Percentiles rank a stretch among this genome's conserved stretches.
Evolutionary conservation across 306 rosid species (phyloP).

Genomic region (Clitoria ternatea): DNA sequence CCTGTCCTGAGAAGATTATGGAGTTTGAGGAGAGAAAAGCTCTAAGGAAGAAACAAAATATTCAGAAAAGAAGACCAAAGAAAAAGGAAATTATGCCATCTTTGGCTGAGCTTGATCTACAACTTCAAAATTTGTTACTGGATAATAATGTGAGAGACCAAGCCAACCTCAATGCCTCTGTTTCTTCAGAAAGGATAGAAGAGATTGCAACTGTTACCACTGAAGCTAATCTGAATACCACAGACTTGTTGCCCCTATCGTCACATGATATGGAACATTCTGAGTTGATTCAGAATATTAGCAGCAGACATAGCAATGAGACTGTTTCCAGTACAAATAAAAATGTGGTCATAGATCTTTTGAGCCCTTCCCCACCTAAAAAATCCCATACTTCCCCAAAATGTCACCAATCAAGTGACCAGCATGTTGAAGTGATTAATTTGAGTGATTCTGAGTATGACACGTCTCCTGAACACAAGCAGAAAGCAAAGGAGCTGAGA

Average conservation of each 20-base stretch:
- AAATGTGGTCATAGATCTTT: slow-evolving; percentile 57
- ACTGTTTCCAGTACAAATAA: slow-evolving; percentile 21
- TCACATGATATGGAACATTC: slow-evolving; percentile 19
- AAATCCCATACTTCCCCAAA: slow-evolving; percentile 1
- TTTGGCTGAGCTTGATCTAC: slow-evolving; percentile 54
- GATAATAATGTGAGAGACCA: slow-evolving; percentile 42
- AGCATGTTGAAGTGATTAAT: slow-evolving; percentile 48
- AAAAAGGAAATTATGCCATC: slow-evolving; percentile 38
- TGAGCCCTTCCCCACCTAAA: slow-evolving; percentile 66
- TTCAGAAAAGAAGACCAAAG: slow-evolving; percentile 46
- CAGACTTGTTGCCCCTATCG: slow-evolving; percentile 7
- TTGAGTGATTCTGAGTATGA: slow-evolving; percentile 75
- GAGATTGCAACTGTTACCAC: slow-evolving; percentile 14
- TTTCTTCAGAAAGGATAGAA: slow-evolving; percentile 18
- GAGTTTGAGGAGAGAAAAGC: slow-evolving; percentile 55
- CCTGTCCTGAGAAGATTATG: slow-evolving; percentile 73
- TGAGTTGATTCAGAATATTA: slow-evolving; percentile 9
- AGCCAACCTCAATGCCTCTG: slow-evolving; percentile 16
- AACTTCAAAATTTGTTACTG: slow-evolving; percentile 50
- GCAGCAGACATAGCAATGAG: slow-evolving; percentile 11
- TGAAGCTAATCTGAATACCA: slow-evolving; percentile 24
- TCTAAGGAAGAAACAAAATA: slow-evolving; percentile 48
- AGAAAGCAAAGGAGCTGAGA: slow-evolving; percentile 63
- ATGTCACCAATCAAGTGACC: slow-evolving; percentile 25
- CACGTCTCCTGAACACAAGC: slow-evolving; percentile 54